Evolutionary conservation across 2,329 filamentous ascomycete species (phyloP), one percentile per base, ranked within the genome.

Genomic region (Arthroderma sp.): DNA sequence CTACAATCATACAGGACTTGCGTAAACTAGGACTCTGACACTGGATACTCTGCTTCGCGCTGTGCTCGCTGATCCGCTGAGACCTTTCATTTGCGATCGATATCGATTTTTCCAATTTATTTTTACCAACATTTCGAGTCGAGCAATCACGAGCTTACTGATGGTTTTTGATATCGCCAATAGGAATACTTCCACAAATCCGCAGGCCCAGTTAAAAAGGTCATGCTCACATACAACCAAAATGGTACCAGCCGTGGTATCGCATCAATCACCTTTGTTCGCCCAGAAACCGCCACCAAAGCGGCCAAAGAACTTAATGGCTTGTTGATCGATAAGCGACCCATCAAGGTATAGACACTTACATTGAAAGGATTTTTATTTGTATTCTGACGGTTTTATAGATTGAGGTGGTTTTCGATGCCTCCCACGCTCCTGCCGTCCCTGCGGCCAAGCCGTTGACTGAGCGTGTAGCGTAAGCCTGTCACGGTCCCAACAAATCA

Each of bases 101-200:
- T 42, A 34, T 34, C 41, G 41, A 43, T 11, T 22, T 30, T 29
- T 29, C 41, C 33, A 46, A 46, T 49, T 38, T 49, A 34, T 45
- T 49, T 53, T 49, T 53, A 52, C 54, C 50, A 52, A 55, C 50
- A 51, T 54, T 51, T 49, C 40, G 47, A 47, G 41, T 38, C 15
- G 22, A 36, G 8, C 49, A 47, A 39, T 47, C 47, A 41, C 58
- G 51, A 51, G 56, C 60, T 57, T 68, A 69, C 69, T 72, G 57
- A 72, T 70, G 51, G 56, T 50, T 59, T 49, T 55, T 22, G 44
- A 56, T 72, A 65, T 66, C 67, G 65, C 67, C 67, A 70, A 67
- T 86, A 98, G 91, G 91, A 98, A 71, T 98, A 96, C 69, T 96
- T 98, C 66, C 70, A 74, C 60, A 82, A 85, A 61, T 83, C 85